Base-by-base conservation (phyloP, 345 rosid genomes). In the Salix dunnii region DNA sequence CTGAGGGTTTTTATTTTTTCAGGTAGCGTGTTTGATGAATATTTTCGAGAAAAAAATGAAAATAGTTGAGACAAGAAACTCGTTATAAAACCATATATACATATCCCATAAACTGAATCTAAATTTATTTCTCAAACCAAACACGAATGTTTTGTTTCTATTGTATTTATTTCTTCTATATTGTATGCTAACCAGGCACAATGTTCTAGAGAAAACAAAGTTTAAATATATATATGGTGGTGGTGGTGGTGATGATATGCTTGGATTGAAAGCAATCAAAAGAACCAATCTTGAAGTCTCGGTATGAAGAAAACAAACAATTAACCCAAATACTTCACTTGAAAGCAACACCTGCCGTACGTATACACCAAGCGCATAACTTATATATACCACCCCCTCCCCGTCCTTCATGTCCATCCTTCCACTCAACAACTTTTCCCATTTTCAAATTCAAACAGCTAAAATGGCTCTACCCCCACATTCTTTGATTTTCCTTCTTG, bases 271-370 rank as follows among this genome's bases (percentile, higher is more conserved):
- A 73, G 78, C n/a, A 55, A 64, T 23, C 58, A 16, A 31, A 51
- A 77, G 74, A 81, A 73, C 78, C 67, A 73, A 35, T 1, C 84
- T 81, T 81, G 9, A 81, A 77, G 84, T 28, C 71, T 43, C 71
- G 27, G 80, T 10, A 48, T 68, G 3, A 21, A 13, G 67, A 20
- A 6, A 43, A 36, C 1, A 55, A 43, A 16, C 30, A 69, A 62
- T 38, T n/a, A n/a, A n/a, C 33, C 17, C 42, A 62, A 27, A 17
- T 35, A 60, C 80, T 76, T 81, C 9, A 61, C 80, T 77, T 77
- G 48, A 67, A 81, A 73, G 78, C 72, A 63, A 66, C 23, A 65
- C 49, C 58, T 51, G 6, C 55, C 27, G 30, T 31, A 25, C 27
- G 30, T 31, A 25, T 13, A 18, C 21, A 28, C 17, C 2, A 21